Percentiles rank a stretch among this genome's conserved stretches.
These are phyloP conservation scores for Monosporozyma yasuniensis DNA, from an alignment of 805 yeast genomes.

Conservation along the genomic window DNA sequence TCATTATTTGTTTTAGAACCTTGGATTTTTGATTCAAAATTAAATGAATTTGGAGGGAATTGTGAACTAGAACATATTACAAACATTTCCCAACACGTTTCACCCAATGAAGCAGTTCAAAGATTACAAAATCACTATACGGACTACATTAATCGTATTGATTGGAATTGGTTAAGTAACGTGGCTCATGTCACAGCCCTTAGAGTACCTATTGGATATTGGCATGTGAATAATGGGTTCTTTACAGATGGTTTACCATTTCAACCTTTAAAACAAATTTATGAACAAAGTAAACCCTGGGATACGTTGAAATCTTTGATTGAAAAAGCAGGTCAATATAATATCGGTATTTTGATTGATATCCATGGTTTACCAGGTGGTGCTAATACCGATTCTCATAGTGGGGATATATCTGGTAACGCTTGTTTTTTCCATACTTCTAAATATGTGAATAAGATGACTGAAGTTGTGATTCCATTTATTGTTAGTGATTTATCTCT, in stretches of 20 bases:
- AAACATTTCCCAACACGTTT: conserved; percentile 39
- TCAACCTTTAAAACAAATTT: conserved; percentile 44
- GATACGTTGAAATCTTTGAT: conserved; percentile 44
- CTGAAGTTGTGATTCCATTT: conserved; percentile 45
- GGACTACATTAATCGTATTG: conserved; percentile 51
- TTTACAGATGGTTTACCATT: conserved; percentile 54
- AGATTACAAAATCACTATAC: conserved; percentile 60
- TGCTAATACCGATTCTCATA: conserved; percentile 78
- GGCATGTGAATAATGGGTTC: conserved; percentile 65
- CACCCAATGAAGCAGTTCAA: conserved; percentile 44
- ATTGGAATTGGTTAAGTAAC: conserved; percentile 69
- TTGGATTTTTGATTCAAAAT: conserved; percentile 61
- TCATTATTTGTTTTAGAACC: conserved; percentile 70
- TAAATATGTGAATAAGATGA: conserved; percentile 34
- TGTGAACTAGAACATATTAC: conserved; percentile 69
- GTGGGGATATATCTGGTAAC: conserved; percentile 46
- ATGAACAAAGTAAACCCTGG: conserved; percentile 61
- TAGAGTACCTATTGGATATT: conserved; percentile 85
- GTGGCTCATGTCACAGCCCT: conserved; percentile 60
- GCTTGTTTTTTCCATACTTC: conserved; percentile 34
- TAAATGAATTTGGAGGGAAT: conserved; percentile 48
- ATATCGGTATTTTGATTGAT: conserved; percentile 73
- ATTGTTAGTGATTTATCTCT: conserved; percentile 50
- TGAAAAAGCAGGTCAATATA: conserved; percentile 47
- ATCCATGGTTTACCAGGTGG: conserved; percentile 89